Percentiles rank a stretch among this genome's conserved stretches.
phyloP scores from a whole-genome alignment of 345 rosid species.

The Camelina laxa region DNA sequence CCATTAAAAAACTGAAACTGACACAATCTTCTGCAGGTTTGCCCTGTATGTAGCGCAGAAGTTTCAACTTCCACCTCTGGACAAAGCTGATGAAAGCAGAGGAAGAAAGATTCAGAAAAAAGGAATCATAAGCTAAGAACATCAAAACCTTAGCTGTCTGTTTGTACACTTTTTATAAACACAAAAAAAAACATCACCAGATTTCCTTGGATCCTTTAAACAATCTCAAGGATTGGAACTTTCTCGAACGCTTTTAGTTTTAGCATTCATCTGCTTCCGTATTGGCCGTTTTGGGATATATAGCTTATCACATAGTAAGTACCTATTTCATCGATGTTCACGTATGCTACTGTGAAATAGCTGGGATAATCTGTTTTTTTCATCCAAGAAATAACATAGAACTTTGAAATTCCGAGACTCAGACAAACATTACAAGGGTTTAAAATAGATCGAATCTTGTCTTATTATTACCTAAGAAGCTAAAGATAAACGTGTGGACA shows the following conservation, averaged over 20 bases:
- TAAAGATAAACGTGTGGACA: slow-evolving; percentile 28
- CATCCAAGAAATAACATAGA: not conserved
- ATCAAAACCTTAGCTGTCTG: slow-evolving; percentile 35
- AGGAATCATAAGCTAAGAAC: slow-evolving; percentile 36
- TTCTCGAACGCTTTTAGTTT: slow-evolving; percentile 2
- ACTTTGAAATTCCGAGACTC: not conserved
- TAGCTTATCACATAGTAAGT: not conserved
- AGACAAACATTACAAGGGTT: not conserved
- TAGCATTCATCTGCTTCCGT: not conserved
- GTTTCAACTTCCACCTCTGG: slow-evolving; percentile 68
- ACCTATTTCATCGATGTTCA: not conserved
- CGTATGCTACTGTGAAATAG: not conserved
- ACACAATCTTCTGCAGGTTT: slow-evolving; percentile 59
- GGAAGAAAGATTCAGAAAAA: slow-evolving; percentile 18
- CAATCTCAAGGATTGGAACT: slow-evolving; percentile 27
- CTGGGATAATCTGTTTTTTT: not conserved
- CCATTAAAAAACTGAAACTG: not conserved
- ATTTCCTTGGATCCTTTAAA: slow-evolving; percentile 18
- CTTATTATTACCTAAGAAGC: slow-evolving; percentile 27
- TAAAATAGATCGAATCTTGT: slow-evolving; percentile 18
- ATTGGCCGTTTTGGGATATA: not conserved
- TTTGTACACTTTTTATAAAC: slow-evolving; percentile 37
- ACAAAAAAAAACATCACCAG: slow-evolving; percentile 4
- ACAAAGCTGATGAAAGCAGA: slow-evolving; percentile 49
- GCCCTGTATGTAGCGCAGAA: slow-evolving; percentile 84